phyloP scores from a whole-genome alignment of 331 rosid genomes.

The Phaseolus coccineus region DNA sequence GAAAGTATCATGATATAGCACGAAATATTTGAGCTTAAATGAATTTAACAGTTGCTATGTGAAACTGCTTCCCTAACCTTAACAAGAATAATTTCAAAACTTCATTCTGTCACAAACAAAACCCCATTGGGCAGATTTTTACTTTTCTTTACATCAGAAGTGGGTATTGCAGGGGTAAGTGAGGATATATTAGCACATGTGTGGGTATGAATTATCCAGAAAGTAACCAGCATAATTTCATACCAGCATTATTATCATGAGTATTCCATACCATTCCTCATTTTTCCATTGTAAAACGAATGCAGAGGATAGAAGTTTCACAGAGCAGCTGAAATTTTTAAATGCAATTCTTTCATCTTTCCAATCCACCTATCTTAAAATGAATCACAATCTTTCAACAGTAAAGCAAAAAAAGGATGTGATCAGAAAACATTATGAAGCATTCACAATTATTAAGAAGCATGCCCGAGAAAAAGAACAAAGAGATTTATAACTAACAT shows the following conservation, averaged over 20 bases:
- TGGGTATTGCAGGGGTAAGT: neutral
- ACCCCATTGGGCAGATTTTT: neutral
- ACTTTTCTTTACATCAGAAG: neutral
- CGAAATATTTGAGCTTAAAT: neutral
- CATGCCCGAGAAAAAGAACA: conserved; percentile 12
- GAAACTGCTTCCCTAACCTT: conserved; percentile 9
- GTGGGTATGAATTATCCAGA: conserved; percentile 3
- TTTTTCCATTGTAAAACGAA: conserved; percentile 76
- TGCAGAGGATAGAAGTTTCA: conserved; percentile 93
- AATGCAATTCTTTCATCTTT: conserved; percentile 74
- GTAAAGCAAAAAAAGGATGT: conserved; percentile 12
- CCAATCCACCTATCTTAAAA: conserved; percentile 78
- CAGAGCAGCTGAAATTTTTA: conserved; percentile 85
- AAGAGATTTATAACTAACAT: conserved; percentile 62
- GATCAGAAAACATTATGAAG: conserved; percentile 30
- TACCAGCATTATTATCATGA: conserved; percentile 54
- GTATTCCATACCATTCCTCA: conserved; percentile 45
- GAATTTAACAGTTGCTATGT: neutral
- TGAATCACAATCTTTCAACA: conserved; percentile 2
- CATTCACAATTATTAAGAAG: conserved; percentile 23
- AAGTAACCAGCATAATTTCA: conserved; percentile 37
- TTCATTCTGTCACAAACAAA: neutral
- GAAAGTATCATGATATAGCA: too few species aligned
- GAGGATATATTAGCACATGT: neutral
- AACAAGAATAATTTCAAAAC: neutral